phyloP scores from a whole-genome alignment of 345 rosid genomes.

The Carallia pectinifolia region DNA sequence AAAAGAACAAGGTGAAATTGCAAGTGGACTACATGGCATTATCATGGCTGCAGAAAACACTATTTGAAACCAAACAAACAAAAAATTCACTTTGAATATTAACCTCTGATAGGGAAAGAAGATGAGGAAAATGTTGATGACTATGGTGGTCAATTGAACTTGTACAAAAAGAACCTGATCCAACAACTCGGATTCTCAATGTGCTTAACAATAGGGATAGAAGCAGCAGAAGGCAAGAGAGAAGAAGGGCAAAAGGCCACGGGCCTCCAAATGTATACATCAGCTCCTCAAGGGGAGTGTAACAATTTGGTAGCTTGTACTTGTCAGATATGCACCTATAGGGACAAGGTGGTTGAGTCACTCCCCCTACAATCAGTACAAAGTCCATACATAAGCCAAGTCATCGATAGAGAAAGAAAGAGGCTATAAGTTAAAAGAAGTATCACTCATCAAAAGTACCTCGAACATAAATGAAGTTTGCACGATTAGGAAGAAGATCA shows the following conservation, averaged over 20 bases:
- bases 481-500: constrained; percentile 79
- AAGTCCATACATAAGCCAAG: constrained; percentile 7
- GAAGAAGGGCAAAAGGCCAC: constrained; percentile 69
- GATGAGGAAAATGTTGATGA: constrained; percentile 71
- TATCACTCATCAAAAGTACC: constrained; percentile 40
- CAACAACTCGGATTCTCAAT: constrained; percentile 67
- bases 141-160: constrained; percentile 63
- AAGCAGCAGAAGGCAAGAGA: constrained; percentile 64
- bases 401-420: constrained; percentile 9
- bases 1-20: constrained; percentile 14
- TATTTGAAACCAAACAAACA: constrained; percentile 14
- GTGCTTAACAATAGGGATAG: constrained; percentile 66
- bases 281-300: constrained; percentile 94
- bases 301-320: constrained; percentile 96
- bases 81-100: constrained; percentile 7
- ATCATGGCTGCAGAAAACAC: constrained; percentile 8
- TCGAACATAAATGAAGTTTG: constrained; percentile 73
- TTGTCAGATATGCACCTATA: constrained; percentile 85
- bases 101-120: constrained; percentile 93
- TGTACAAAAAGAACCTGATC: constrained; percentile 48
- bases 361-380: constrained; percentile 70
- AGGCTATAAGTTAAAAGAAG: constrained; percentile 2
- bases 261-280: constrained; percentile 93
- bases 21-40: constrained; percentile 4
- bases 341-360: constrained; percentile 62